phyloP scores from a whole-genome alignment of 345 rosid genomes.

The Linum trigynum region DNA sequence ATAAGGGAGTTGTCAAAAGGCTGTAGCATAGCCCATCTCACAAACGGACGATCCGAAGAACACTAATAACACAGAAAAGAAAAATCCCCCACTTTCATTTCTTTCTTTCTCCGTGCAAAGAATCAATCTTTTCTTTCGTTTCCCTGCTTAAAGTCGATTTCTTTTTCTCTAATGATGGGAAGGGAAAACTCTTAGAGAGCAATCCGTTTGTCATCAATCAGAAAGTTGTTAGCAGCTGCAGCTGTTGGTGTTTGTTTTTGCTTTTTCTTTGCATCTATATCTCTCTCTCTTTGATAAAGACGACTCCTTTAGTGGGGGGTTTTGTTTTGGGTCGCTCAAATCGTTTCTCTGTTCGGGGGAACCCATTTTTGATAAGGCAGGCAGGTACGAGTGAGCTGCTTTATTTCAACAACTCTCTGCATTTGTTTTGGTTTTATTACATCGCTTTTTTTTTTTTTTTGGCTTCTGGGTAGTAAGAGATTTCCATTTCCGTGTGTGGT shows the following conservation, averaged over 20 bases:
- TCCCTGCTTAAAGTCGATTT: no score
- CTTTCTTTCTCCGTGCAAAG: not conserved
- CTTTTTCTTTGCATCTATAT: conserved; percentile 3
- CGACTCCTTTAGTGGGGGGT: conserved; percentile 8
- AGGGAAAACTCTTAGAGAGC: not conserved
- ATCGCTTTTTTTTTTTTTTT: not conserved
- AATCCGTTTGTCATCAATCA: not conserved
- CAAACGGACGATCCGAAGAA: conserved; percentile 38
- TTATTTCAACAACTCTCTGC: not conserved
- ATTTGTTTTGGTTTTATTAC: not conserved
- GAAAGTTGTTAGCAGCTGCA: not conserved
- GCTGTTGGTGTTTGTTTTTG: not conserved
- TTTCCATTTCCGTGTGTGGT: conserved; percentile 1
- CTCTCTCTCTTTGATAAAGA: not conserved
- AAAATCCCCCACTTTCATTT: not conserved
- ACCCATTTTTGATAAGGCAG: conserved; percentile 33
- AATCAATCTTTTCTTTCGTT: not conserved
- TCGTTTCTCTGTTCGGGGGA: conserved; percentile 25
- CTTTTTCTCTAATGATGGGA: not conserved
- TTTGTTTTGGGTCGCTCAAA: not conserved
- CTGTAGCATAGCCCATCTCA: conserved; percentile 10
- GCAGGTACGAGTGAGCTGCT: conserved; percentile 16
- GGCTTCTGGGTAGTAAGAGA: conserved; percentile 4
- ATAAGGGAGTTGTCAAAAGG: not conserved
- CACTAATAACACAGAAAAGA: not conserved